Evolutionary conservation across 2,329 filamentous ascomycete species (phyloP), one percentile per base, ranked within the genome.

Genomic region (Tetracladium maxilliforme): DNA sequence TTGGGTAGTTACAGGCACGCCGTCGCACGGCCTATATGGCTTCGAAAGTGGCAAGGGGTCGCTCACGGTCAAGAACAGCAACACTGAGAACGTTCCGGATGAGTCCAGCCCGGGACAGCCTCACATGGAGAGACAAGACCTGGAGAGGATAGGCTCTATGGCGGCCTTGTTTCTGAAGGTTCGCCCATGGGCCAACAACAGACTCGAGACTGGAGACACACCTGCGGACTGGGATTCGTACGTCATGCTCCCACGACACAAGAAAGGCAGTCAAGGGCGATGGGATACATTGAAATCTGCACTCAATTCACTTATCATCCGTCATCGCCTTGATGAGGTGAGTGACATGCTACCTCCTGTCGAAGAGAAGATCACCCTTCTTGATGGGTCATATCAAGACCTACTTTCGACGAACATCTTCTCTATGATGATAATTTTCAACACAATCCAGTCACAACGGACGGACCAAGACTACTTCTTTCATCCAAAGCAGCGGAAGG

Each of bases 1-100:
- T 7, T 94, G 87, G 87, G 70, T 92, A 4, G 77, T 93, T 1
- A 92, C 81, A 2, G 87, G 87, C 28, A 95, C 87, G 0, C 87
- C 87, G 3, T 83, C 84, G 1, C 75, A 74, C 33, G 81, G 84
- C 7, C 55, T 94, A 0, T 81, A 83, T 28, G 83, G 86, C 1
- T 64, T 83, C 1, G 71, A 82, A 32, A 30, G 34, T n/a, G 26
- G 36, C 37, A 17, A 24, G 20, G n/a, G n/a, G n/a, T n/a, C n/a
- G n/a, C n/a, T n/a, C n/a, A n/a, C n/a, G n/a, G n/a, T n/a, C n/a
- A n/a, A n/a, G n/a, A n/a, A n/a, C n/a, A n/a, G n/a, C n/a, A n/a
- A n/a, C n/a, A n/a, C n/a, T n/a, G n/a, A n/a, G n/a, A n/a, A 16
- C 21, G 16, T 22, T 12, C 12, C 10, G 6, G 7, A 20, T 23